Evolutionary conservation across 1,284 basidiomycete species (phyloP), one percentile per base, ranked within the genome.

Genomic region (Tilletia horrida): DNA sequence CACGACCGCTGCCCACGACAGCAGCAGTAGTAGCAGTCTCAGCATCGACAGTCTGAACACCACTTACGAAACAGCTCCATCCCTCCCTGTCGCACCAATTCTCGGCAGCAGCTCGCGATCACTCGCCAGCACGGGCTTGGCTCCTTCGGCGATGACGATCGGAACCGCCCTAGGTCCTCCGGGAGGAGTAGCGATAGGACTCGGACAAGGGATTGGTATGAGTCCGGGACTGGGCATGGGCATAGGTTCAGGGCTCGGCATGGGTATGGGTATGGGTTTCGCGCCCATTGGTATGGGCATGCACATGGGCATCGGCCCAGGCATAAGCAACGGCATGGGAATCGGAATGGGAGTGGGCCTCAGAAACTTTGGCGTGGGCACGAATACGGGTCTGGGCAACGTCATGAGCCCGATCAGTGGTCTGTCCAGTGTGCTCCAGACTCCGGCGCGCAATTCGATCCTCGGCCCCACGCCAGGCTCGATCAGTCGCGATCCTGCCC

Each of bases 371-470:
- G 35, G 35, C 25, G 31, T 59, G 27, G 55, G 55, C 3, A 29
- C 55, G 18, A 29, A n/a, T 8, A 59, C 55, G 55, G 55, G 55
- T 18, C 27, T 59, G 55, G 55, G 55, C 55, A 59, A 29, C 29
- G 55, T 59, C 25, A 59, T 59, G 55, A 59, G 55, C 27, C 55
- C 55, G 2, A n/a, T 40, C 29, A 18, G 18, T 16, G 27, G 27
- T 2, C 29, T 59, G 27, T 14, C 27, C 27, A 35, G 55, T 7
- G 29, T 31, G 31, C 55, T 40, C 3, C 29, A 59, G 55, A 59
- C 55, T 14, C 55, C 55, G 18, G 31, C 55, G 55, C 23, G 55
- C 35, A 40, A 40, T 11, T 40, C 35, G 35, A 6, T 11, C 35
- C 35, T 40, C 35, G 35, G 6, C 35, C 4, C 6, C 35, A 40